Percentiles rank a stretch among this genome's conserved stretches.
These are phyloP conservation scores for Sphaerulina vaccinii DNA, from an alignment of 2,329 filamentous ascomycete species.

Conservation along the genomic window DNA sequence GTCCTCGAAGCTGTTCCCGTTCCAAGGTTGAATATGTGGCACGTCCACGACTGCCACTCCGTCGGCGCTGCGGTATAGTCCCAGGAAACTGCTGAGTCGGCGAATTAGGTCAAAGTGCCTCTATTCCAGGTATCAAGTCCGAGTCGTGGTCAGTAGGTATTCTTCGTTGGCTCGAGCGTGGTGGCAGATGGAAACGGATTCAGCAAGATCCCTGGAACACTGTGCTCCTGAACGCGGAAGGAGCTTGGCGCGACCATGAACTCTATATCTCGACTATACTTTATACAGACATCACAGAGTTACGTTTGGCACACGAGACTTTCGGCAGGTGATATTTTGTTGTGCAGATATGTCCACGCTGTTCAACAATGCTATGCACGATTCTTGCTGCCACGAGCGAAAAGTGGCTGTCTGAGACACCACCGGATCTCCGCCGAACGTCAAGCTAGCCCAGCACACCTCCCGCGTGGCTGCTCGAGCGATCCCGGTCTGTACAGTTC, in stretches of 20 bases:
- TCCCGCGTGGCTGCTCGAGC: constrained; percentile 1
- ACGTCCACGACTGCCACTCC: no score
- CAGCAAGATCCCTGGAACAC: neutral
- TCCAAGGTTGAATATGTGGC: no score
- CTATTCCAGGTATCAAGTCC: constrained; percentile 14
- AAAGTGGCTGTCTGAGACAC: constrained; percentile 11
- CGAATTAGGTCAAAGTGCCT: neutral
- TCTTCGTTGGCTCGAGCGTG: constrained; percentile 8
- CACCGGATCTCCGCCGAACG: neutral
- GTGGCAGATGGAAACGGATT: neutral
- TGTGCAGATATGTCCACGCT: neutral
- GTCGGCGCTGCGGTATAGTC: neutral
- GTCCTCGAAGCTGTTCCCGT: neutral
- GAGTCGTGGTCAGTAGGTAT: constrained; percentile 8
- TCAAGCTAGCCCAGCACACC: constrained; percentile 1
- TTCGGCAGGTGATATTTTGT: neutral
- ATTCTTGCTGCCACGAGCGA: neutral
- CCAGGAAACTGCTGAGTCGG: neutral
- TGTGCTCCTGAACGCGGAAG: neutral
- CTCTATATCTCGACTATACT: neutral
- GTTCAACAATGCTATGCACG: neutral
- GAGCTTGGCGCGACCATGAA: neutral
- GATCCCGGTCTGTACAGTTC: no score
- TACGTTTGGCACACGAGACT: neutral
- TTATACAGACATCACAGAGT: neutral